A percentile compares a stretch with the other conserved stretches of the same genome.
Conservation (phyloP, 306 rosid genomes). For the Inga oerstediana region DNA sequence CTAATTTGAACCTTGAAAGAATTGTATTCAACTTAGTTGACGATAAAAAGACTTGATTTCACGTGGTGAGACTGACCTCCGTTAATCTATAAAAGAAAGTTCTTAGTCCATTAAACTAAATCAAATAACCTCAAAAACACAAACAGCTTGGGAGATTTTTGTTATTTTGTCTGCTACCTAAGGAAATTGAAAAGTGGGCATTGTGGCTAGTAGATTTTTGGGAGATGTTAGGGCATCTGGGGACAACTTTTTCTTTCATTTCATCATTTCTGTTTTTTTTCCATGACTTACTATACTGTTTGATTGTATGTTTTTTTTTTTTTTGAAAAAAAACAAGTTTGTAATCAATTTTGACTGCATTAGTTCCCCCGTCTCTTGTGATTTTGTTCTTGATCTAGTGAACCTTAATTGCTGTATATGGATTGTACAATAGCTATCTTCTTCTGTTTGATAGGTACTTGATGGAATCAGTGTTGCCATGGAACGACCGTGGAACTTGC, state of each 20-base stretch:
- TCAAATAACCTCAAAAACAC: neutral
- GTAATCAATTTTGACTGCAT: neutral
- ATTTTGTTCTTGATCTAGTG: neutral
- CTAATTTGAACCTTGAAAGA: neutral
- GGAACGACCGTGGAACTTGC: conserved; percentile 72
- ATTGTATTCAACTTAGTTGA: conserved; percentile 18
- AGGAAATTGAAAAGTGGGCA: neutral
- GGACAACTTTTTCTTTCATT: conserved; percentile 5
- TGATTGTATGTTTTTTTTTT: neutral
- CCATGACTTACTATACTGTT: conserved; percentile 1
- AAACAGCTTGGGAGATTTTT: conserved; percentile 10
- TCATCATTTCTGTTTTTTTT: conserved; percentile 10
- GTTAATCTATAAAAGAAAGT: conserved; percentile 11
- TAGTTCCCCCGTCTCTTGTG: neutral
- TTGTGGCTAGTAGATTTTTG: conserved; percentile 9
- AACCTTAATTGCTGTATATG: neutral
- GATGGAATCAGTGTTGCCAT: conserved; percentile 82
- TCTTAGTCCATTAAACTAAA: conserved; percentile 15
- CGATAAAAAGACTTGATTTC: neutral
- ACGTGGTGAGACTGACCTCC: neutral
- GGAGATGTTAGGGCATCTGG: conserved; percentile 20
- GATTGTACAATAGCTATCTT: neutral
- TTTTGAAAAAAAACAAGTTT: neutral
- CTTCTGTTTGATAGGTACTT: conserved; percentile 64
- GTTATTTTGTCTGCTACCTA: conserved; percentile 26